Conservation (phyloP, 2,329 filamentous ascomycete species). For the Colletotrichum filicis region DNA sequence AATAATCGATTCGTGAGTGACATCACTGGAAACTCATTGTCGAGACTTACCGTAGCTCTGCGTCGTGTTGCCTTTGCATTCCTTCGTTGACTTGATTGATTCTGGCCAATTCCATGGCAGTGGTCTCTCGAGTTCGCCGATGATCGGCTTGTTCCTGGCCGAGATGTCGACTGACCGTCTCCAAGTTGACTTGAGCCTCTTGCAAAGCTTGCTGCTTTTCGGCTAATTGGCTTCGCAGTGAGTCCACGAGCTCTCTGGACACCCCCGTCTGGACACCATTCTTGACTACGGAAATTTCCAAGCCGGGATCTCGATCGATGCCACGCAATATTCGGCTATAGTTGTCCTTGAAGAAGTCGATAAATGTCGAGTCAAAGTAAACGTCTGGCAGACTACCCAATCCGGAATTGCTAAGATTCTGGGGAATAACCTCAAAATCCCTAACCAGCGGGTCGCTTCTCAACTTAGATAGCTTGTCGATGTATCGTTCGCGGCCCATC, state of each 20-base stretch:
- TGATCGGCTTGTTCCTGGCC: constrained; percentile 82
- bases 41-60: constrained; percentile 66
- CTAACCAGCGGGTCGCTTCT: constrained; percentile 82
- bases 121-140: constrained; percentile 70
- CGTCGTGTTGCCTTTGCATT: constrained; percentile 76
- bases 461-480: constrained; percentile 82
- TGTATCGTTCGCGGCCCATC: constrained; percentile 87
- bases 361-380: constrained; percentile 86
- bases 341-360: constrained; percentile 96
- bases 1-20: neutral
- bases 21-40: neutral
- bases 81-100: constrained; percentile 77
- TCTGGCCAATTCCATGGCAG: constrained; percentile 62
- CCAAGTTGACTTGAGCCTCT: constrained; percentile 56
- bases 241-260: constrained; percentile 92
- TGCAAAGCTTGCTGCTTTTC: constrained; percentile 71
- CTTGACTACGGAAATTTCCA: constrained; percentile 84
- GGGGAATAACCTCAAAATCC: constrained; percentile 88
- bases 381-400: constrained; percentile 75
- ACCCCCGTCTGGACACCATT: constrained; percentile 89
- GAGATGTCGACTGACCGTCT: constrained; percentile 63
- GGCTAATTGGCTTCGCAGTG: constrained; percentile 79
- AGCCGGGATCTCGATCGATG: constrained; percentile 89
- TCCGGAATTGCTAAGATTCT: constrained; percentile 66
- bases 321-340: constrained; percentile 86